Evolutionary conservation across 1,139 yeast genomes (phyloP), one percentile per base, ranked within the genome.

Genomic region (Pichia sp.): DNA sequence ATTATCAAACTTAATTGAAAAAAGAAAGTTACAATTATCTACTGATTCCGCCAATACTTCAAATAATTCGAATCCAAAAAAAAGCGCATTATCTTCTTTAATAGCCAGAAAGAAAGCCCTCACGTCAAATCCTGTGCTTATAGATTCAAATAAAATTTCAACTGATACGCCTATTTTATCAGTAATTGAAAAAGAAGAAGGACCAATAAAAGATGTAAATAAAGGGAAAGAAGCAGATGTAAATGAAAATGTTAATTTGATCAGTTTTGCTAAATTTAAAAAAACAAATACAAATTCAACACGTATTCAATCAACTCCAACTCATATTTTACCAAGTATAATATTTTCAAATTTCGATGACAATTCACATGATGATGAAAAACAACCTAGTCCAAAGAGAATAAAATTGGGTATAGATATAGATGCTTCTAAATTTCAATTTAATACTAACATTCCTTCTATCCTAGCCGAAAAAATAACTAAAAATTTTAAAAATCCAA

Each of bases 401-500:
- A 46, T 41, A 34, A 45, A 44, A 48, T 38, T 37, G 30, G 34
- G 42, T 31, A 1, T 35, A 42, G 7, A 47, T 41, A 32, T 32
- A 41, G 39, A n/a, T n/a, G n/a, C n/a, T n/a, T n/a, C n/a, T n/a
- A 38, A 26, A 6, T 26, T 26, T 26, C 28, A 26, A 26, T 26
- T 47, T 9, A 36, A 73, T 64, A 68, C 80, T 64, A 68, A 72
- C 67, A 52, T 47, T 12, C 45, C 68, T 57, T 68, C 66, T 60
- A 27, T 31, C 40, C 33, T 59, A 55, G 60, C 56, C 12, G 67
- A 68, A 50, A 71, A 73, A 57, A 76, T 76, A 7, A 68, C 71
- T 39, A 59, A 69, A 37, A 85, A 82, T 51, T 89, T 89, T 58
- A 62, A 65, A 23, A 68, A 71, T 49, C 90, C 89, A 12, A 84